Evolutionary conservation across 768 basidiomycete genomes (phyloP).

Genomic region (Kwoniella heveanensis): DNA sequence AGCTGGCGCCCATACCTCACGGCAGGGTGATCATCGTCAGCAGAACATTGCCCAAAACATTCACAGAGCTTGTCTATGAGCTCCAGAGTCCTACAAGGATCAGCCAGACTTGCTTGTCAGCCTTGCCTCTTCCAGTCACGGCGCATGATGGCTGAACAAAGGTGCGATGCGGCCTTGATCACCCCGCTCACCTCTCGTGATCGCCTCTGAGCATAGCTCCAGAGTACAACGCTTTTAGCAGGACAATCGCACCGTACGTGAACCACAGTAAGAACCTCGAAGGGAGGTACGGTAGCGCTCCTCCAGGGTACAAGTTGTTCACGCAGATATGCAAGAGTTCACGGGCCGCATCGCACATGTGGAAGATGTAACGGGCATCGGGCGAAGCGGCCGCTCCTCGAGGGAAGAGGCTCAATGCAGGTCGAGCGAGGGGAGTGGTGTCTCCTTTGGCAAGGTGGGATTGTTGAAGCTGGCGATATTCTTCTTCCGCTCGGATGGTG

Average conservation of each 20-base stretch:
- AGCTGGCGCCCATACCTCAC: slow-evolving; percentile 49
- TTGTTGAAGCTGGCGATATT: slow-evolving; percentile 29
- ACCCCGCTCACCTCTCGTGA: slow-evolving; percentile 37
- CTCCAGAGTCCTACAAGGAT: slow-evolving; percentile 31
- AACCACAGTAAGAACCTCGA: slow-evolving; percentile 52
- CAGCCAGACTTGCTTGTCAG: too few species aligned
- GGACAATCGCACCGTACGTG: slow-evolving; percentile 51
- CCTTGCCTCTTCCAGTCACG: too few species aligned
- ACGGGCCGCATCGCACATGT: slow-evolving; percentile 50
- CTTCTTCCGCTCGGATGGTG: slow-evolving; percentile 45
- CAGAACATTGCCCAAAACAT: slow-evolving; percentile 39
- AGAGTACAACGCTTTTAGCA: slow-evolving; percentile 53
- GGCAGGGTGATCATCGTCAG: slow-evolving; percentile 48
- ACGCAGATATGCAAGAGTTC: slow-evolving; percentile 50
- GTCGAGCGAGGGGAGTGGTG: slow-evolving; percentile 20
- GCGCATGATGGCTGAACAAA: too few species aligned
- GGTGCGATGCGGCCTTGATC: too few species aligned
- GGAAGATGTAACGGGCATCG: slow-evolving; percentile 52
- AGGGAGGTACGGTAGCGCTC: slow-evolving; percentile 47
- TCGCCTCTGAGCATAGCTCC: slow-evolving; percentile 54
- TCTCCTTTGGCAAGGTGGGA: slow-evolving; percentile 21
- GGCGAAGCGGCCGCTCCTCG: slow-evolving; percentile 45
- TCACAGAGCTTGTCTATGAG: slow-evolving; percentile 47
- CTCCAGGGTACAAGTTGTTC: slow-evolving; percentile 46
- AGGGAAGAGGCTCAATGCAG: slow-evolving; percentile 45